Conservation (phyloP, 2,329 filamentous ascomycete species). For the Aspergillus brunneoviolaceus region DNA sequence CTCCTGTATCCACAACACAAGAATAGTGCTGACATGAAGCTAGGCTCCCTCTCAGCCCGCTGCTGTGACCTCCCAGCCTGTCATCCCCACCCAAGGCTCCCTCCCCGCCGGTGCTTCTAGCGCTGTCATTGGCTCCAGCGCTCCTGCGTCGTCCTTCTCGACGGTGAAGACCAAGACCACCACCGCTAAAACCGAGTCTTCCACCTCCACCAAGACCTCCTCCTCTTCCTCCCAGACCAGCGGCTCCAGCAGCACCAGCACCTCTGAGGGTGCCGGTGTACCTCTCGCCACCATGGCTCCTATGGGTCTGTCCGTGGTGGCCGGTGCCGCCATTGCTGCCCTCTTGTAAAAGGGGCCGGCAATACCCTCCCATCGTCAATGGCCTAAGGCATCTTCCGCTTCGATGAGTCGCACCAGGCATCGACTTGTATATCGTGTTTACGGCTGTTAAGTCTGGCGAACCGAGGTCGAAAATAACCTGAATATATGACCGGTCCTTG, state of each 20-base stretch:
- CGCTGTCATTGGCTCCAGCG: slow-evolving; percentile 25
- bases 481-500: slow-evolving; percentile 12
- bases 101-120: slow-evolving; percentile 6
- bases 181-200: slow-evolving; percentile 14
- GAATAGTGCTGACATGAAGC: neutral
- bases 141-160: slow-evolving; percentile 25
- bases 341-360: slow-evolving; percentile 37
- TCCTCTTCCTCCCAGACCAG: slow-evolving; percentile 21
- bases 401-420: neutral
- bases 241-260: slow-evolving; percentile 15
- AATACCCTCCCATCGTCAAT: neutral
- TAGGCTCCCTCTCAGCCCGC: slow-evolving; percentile 36
- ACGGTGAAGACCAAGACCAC: slow-evolving; percentile 19
- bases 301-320: slow-evolving; percentile 38
- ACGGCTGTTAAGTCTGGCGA: neutral
- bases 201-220: slow-evolving; percentile 25
- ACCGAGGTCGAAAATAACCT: neutral
- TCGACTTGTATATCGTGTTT: neutral
- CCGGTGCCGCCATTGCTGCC: slow-evolving; percentile 44
- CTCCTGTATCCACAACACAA: neutral
- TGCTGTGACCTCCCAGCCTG: slow-evolving; percentile 35
- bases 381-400: neutral
- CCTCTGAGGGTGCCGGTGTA: slow-evolving; percentile 32
- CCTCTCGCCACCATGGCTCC: slow-evolving; percentile 40
- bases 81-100: slow-evolving; percentile 27